Evolutionary conservation across 2,329 filamentous ascomycete genomes (phyloP).

Genomic region (Diaporthe vaccinii): DNA sequence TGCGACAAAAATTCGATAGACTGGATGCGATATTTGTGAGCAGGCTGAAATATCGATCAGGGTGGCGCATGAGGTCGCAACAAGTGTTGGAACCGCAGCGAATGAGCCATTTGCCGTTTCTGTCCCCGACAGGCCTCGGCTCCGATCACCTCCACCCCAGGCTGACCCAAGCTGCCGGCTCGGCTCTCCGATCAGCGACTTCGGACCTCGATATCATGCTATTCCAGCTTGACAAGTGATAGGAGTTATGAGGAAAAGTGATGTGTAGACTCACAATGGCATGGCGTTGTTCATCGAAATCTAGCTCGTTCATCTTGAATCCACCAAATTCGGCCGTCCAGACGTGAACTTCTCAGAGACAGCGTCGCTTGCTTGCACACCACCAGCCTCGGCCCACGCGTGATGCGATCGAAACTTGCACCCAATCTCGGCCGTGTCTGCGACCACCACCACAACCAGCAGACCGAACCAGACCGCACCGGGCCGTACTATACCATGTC

Average conservation of each 20-base stretch:
- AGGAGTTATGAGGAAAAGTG: not conserved
- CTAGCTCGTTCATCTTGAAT: not conserved
- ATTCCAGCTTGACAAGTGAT: not conserved
- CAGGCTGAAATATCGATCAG: not conserved
- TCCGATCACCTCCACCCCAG: slow-evolving; percentile 1
- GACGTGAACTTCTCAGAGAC: not conserved
- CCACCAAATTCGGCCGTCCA: not conserved
- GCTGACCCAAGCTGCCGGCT: slow-evolving; percentile 17
- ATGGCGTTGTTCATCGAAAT: not conserved
- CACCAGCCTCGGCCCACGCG: slow-evolving; percentile 15
- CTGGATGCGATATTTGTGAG: not conserved
- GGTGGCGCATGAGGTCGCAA: not conserved
- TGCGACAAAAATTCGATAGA: slow-evolving; percentile 11
- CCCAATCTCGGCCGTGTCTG: not conserved
- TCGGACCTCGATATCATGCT: slow-evolving; percentile 4
- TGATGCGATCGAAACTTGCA: not conserved
- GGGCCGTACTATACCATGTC: not conserved
- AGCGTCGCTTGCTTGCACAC: slow-evolving; percentile 7
- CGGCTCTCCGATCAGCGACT: slow-evolving; percentile 10
- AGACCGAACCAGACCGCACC: not conserved
- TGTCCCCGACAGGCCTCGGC: not conserved
- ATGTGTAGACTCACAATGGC: slow-evolving; percentile 8
- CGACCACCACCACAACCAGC: slow-evolving; percentile 6
- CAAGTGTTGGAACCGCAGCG: not conserved
- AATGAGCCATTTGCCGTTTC: not conserved